These are phyloP conservation scores for Truncatella angustata DNA, from an alignment of 2,329 filamentous ascomycete species.

Conservation along the genomic window DNA sequence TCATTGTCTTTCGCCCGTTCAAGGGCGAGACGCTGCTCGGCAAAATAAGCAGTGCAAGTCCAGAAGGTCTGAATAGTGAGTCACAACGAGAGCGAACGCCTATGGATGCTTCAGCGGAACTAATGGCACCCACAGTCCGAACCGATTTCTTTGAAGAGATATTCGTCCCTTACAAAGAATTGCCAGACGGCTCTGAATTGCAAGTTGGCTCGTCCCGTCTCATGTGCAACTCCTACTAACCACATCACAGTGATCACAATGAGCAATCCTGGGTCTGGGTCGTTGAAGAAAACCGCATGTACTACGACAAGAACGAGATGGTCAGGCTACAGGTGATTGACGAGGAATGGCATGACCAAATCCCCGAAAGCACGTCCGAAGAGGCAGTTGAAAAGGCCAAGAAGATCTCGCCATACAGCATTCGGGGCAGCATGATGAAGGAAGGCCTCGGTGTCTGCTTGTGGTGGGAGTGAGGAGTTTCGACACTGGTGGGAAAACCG, in stretches of 20 bases:
- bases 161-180: conserved; percentile 69
- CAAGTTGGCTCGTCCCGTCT: conserved; percentile 40
- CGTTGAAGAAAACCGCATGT: conserved; percentile 70
- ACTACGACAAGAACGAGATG: conserved; percentile 86
- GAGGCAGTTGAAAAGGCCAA: conserved; percentile 54
- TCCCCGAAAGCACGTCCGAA: conserved; percentile 65
- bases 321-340: conserved; percentile 83
- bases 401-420: conserved; percentile 64
- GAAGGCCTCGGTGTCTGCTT: conserved; percentile 61
- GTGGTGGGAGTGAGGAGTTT: conserved; percentile 55
- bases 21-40: conserved; percentile 90
- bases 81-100: background rate
- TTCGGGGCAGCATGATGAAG: conserved; percentile 64
- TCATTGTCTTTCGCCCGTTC: conserved; percentile 93
- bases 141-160: conserved; percentile 96
- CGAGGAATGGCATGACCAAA: conserved; percentile 90
- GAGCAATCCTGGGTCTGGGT: conserved; percentile 87
- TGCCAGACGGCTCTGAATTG: conserved; percentile 77
- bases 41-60: conserved; percentile 72
- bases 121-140: conserved; percentile 52
- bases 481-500: too few species aligned
- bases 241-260: conserved; percentile 58
- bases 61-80: conserved; percentile 69
- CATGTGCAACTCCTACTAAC: background rate
- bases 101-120: background rate